phyloP scores from a whole-genome alignment of 2,329 filamentous ascomycete genomes.

The Epichloe coenophiala region DNA sequence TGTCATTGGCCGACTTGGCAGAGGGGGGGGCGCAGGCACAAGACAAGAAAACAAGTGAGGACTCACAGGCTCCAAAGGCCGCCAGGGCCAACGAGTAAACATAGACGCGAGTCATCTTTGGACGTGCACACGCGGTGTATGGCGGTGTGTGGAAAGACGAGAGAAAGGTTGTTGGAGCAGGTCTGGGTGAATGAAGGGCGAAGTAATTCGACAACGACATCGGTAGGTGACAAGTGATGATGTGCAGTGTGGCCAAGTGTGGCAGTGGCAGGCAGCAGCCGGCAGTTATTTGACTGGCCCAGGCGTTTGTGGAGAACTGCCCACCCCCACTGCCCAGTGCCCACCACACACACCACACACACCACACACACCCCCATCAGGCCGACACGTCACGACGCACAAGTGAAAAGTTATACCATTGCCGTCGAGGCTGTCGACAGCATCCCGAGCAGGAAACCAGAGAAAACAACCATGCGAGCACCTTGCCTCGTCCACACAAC shows the following conservation, averaged over 20 bases:
- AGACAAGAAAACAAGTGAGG: background rate
- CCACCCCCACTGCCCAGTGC: too few species aligned
- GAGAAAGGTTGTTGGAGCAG: background rate
- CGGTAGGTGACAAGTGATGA: background rate
- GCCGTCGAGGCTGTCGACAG: too few species aligned
- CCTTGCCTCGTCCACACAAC: background rate
- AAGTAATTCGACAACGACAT: background rate
- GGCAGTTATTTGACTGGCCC: too few species aligned
- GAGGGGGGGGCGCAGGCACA: background rate
- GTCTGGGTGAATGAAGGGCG: background rate
- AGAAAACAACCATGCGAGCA: slow-evolving; percentile 2
- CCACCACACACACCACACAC: too few species aligned
- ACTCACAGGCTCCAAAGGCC: slow-evolving; percentile 31
- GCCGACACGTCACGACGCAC: too few species aligned
- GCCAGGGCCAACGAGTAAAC: slow-evolving; percentile 30
- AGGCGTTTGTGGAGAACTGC: too few species aligned
- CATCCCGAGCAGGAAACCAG: background rate
- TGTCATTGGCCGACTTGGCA: slow-evolving; percentile 4
- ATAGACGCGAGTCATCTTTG: slow-evolving; percentile 28
- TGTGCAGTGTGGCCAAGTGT: background rate
- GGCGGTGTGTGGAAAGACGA: background rate
- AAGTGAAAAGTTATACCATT: too few species aligned
- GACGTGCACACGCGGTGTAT: background rate
- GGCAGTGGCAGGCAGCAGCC: background rate
- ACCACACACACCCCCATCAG: too few species aligned